These are phyloP conservation scores for Alternaria sp. DNA, from an alignment of 2,329 filamentous ascomycete genomes.

Conservation along the genomic window DNA sequence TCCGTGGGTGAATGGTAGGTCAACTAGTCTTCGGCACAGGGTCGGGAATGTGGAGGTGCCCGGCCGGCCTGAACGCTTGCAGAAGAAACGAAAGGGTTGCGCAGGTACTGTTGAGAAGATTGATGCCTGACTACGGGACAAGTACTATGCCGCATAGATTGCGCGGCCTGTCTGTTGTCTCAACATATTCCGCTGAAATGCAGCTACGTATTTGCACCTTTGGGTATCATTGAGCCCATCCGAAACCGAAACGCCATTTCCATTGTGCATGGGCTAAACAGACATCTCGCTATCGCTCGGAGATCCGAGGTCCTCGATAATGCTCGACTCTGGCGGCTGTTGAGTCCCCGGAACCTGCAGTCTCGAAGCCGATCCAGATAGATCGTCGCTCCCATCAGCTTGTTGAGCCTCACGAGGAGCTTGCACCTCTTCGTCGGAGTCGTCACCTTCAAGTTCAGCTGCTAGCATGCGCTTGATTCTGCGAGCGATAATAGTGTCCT, in stretches of 20 bases:
- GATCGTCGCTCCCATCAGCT: not conserved
- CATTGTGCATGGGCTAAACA: not conserved
- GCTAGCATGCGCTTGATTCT: constrained; percentile 47
- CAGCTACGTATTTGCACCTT: not conserved
- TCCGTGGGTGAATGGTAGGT: constrained; percentile 1
- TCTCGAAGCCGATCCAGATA: not conserved
- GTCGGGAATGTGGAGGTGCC: constrained; percentile 6
- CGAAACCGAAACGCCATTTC: not conserved
- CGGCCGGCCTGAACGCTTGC: not conserved
- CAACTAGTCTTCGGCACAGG: not conserved
- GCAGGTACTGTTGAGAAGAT: constrained; percentile 1
- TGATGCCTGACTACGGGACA: not conserved
- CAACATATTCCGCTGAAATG: not conserved
- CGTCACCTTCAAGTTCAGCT: constrained; percentile 28
- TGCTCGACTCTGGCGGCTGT: constrained; percentile 21
- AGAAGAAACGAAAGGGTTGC: not conserved
- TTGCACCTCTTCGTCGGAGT: constrained; percentile 33
- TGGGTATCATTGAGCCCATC: constrained; percentile 4
- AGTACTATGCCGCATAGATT: not conserved
- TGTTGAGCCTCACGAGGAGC: constrained; percentile 2
- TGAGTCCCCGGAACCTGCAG: constrained; percentile 14
- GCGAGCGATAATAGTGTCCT: constrained; percentile 42
- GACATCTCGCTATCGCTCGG: constrained; percentile 16
- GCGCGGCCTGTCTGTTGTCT: not conserved
- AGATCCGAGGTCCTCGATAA: constrained; percentile 29